Base-by-base conservation (phyloP, 805 yeast species). In the Kregervanrija fluxuum region DNA sequence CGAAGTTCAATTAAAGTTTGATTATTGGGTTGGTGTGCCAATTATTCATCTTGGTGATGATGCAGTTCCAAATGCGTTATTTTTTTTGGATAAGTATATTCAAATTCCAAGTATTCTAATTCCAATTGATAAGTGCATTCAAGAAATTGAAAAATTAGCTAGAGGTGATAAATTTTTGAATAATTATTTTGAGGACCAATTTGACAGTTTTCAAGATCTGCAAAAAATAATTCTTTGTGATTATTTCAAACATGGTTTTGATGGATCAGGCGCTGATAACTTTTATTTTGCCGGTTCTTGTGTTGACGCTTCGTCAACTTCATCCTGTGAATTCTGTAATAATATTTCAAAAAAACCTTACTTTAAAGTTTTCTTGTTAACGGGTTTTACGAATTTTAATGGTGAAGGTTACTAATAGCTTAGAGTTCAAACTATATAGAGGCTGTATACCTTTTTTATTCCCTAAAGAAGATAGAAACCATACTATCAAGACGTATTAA, bases 251-350 rank as follows among this genome's bases (percentile, higher is more conserved):
- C 79, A 73, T 50, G 82, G 80, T 1, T 76, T 82, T 60, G 88
- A 83, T 59, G 90, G 93, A 2, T 80, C 87, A 9, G 95, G 95
- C 40, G 89, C 90, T 9, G 88, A 84, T 56, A 85, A 85, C 60
- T 85, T 82, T 60, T 84, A 80, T 59, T 84, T 83, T 71, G 86
- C 89, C 30, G 95, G 95, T 2, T 79, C 86, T 2, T 85, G 95
- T 64, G 85, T 85, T 41, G 95, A 85, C 60, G 95, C 93, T 15
- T 74, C 90, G 43, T 66, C 85, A 40, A 85, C 93, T 0, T 77
- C 85, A 43, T 86, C 89, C 2, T 85, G 91, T 87, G 85, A 84
- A 55, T 85, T 86, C 73, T 84, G 89, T 44, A 85, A 84, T 57
- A 73, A 74, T 50, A 77, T 85, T 35, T 65, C 79, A 22, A 80